A percentile compares a stretch with the other conserved stretches of the same genome.
Evolutionary conservation across 75 land plant species (phyloP).

Genomic region (Chamaecyparis obtusa): DNA sequence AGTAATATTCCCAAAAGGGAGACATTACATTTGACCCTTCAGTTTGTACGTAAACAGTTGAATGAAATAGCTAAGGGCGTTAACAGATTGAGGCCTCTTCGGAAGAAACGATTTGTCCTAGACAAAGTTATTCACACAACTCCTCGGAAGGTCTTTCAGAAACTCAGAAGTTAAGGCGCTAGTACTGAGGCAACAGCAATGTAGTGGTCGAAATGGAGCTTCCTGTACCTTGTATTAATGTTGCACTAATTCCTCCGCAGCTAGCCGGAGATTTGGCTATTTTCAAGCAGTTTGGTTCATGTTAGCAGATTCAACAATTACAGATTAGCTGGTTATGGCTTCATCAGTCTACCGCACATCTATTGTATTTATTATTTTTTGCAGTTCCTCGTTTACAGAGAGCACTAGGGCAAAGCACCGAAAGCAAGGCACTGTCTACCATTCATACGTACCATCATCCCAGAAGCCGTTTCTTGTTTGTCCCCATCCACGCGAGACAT

Average conservation of each 20-base stretch:
- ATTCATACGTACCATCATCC: constrained; percentile 42
- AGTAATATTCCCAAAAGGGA: too few relatives aligned
- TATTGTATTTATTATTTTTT: not conserved
- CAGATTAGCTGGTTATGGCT: not conserved
- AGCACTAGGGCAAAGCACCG: not conserved
- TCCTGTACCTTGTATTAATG: not conserved
- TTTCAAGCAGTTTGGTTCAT: not conserved
- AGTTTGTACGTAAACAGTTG: not conserved
- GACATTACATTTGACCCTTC: not conserved
- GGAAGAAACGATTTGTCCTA: not conserved
- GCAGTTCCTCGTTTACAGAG: not conserved
- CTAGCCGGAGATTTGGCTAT: not conserved
- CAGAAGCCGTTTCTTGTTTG: constrained; percentile 34
- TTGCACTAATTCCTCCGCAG: not conserved
- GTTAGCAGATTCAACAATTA: not conserved
- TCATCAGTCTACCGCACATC: not conserved
- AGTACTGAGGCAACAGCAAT: not conserved
- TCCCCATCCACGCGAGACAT: constrained; percentile 54
- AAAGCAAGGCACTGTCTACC: not conserved
- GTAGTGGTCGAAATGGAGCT: not conserved
- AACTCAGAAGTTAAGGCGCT: not conserved
- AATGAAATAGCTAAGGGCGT: not conserved
- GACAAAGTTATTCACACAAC: not conserved
- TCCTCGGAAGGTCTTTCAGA: not conserved
- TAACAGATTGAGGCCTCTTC: not conserved